Conservation (phyloP, 345 rosid genomes). For the Lenwebbia sp. region DNA sequence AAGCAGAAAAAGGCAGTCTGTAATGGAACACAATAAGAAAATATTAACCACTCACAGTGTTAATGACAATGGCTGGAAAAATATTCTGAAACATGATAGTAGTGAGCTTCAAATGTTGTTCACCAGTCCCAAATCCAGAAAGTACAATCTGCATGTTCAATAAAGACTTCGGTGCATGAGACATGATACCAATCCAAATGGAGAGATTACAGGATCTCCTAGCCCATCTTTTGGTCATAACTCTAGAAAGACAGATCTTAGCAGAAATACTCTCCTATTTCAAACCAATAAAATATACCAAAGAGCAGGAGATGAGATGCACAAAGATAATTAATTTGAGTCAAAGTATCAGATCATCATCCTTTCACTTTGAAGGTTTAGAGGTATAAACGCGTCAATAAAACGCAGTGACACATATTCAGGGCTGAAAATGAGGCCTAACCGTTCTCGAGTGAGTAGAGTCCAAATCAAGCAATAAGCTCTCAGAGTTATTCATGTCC, state of each 20-base stretch:
- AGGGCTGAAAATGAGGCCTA: neutral
- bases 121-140: slow-evolving; percentile 84
- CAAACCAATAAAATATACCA: neutral
- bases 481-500: neutral
- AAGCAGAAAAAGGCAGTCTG: neutral
- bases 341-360: neutral
- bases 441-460: neutral
- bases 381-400: neutral
- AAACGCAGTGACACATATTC: neutral
- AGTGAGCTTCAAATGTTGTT: slow-evolving; percentile 74
- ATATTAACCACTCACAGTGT: slow-evolving; percentile 51
- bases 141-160: slow-evolving; percentile 61
- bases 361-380: neutral
- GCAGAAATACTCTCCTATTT: neutral
- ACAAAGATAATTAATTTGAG: neutral
- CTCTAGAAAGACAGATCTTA: neutral
- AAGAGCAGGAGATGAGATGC: neutral
- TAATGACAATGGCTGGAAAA: slow-evolving; percentile 83
- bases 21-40: neutral
- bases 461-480: neutral
- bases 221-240: neutral
- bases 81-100: slow-evolving; percentile 95
- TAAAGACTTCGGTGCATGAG: neutral
- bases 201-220: neutral
- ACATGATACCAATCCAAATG: neutral